Base-by-base conservation (phyloP, 768 basidiomycete genomes). In the Royoungia palumana region DNA sequence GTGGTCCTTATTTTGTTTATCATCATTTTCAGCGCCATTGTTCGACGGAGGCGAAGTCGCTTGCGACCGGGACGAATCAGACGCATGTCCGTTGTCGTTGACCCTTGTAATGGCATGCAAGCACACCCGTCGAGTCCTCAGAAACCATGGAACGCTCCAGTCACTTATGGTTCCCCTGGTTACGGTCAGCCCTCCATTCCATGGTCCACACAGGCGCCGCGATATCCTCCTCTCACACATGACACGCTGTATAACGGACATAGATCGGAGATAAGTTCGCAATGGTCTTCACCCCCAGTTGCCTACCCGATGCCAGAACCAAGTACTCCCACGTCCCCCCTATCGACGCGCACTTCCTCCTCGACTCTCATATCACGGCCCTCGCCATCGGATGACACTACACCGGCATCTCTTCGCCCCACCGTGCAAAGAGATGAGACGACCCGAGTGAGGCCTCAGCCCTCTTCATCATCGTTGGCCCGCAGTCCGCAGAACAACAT, bases 191-290 rank as follows among this genome's bases (percentile, higher is more conserved):
- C 46, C 1, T 27, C 58, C 25, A 24, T 32, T 21, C 45, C 50
- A 6, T 35, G 47, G 2, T 47, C 35, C 12, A 20, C 16, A 16
- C 39, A 47, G 21, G 24, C 35, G 10, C 49, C 48, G 4, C 51
- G 20, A 42, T 54, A 51, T 40, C 54, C 53, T 13, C 51, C 56
- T 32, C 48, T 16, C 11, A 44, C 41, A 20, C 25, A 51, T 36
- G 35, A 37, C 20, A 11, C 48, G 10, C 32, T 14, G 14, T 34
- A 20, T 24, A 8, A 22, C 5, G 13, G 13, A 3, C 6, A 44
- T 22, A 32, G 32, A 16, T 19, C 51, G 8, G 51, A 9, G n/a
- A 32, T 32, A 6, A 16, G 32, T 6, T 28, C 44, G 4, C 56
- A 55, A 16, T 13, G 32, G 28, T 17, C 25, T 6, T 46, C 47